Evolutionary conservation across 2,329 filamentous ascomycete species (phyloP), one percentile per base, ranked within the genome.

Genomic region (Talaromyces sp.): DNA sequence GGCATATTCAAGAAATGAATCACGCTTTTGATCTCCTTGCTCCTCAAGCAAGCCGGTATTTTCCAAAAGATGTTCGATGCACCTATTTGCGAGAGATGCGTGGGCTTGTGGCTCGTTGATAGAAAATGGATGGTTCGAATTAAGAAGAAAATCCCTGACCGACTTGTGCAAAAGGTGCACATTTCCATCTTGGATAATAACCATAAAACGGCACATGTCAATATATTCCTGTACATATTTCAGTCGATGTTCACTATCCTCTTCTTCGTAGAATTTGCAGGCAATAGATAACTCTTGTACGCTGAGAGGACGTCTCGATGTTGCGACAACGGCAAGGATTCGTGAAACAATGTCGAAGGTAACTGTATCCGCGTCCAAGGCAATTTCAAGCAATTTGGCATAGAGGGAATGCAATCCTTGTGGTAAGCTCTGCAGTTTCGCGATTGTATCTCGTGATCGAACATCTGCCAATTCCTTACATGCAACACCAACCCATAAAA

Each of bases 161-260:
- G 62, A 64, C 8, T 46, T 60, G 56, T 64, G 54, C 21, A 64
- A 37, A 6, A 63, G 53, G 17, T 46, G 58, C 19, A 64, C 58
- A 25, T 40, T 3, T 36, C 31, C 28, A 22, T 61, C 57, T 43
- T 62, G 56, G 2, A 60, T 40, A 21, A 63, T n/a, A 53, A 64
- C 53, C 58, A 64, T 48, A 19, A 57, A 58, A 21, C 40, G 60
- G 40, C 50, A 64, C 25, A 40, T 52, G 5, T 62, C 57, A 46
- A 64, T 61, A 25, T 55, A 15, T 17, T 60, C 63, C 37, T 40
- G 15, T 5, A 52, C 59, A 31, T 58, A 61, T 15, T 56, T 21
- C 39, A 53, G 51, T 15, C 60, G 36, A 36, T 4, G 2, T 2
- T 25, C n/a, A 13, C 40, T 17, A 10, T 54, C 50, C 8, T 54